Percentiles rank a stretch among this genome's conserved stretches.
Evolutionary conservation across 164 flowering plant genomes (phyloP).

Genomic region (Aristolochia californica): DNA sequence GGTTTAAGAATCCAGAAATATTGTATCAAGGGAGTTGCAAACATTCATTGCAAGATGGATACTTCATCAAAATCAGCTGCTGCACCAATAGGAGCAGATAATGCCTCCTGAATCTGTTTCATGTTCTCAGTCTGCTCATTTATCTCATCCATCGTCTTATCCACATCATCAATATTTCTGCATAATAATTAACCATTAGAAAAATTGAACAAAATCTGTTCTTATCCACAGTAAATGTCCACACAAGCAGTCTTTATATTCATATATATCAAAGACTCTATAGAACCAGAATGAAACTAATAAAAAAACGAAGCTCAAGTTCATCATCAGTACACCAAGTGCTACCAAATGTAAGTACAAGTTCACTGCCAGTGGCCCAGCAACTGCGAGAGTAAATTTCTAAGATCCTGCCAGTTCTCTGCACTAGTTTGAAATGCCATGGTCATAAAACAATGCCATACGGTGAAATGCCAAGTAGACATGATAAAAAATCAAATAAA

Average conservation of each 20-base stretch:
- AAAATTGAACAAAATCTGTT: neutral
- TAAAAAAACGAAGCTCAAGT: neutral
- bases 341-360: neutral
- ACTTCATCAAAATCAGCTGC: constrained; percentile 12
- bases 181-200: neutral
- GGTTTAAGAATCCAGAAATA: neutral
- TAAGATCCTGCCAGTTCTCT: neutral
- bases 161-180: constrained; percentile 12
- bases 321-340: neutral
- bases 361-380: neutral
- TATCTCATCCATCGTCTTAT: constrained; percentile 10
- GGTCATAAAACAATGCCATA: neutral
- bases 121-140: constrained; percentile 10
- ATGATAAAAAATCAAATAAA: neutral
- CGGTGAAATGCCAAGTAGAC: too few species aligned
- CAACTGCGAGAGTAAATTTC: neutral
- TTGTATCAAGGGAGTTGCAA: neutral
- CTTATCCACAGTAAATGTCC: neutral
- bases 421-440: neutral
- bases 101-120: constrained; percentile 13
- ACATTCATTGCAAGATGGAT: neutral
- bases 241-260: too few species aligned
- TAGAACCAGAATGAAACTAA: neutral
- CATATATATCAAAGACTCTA: neutral
- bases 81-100: constrained; percentile 9